Base-by-base conservation (phyloP, 2,329 filamentous ascomycete genomes). In the Aspergillus aculeatus region DNA sequence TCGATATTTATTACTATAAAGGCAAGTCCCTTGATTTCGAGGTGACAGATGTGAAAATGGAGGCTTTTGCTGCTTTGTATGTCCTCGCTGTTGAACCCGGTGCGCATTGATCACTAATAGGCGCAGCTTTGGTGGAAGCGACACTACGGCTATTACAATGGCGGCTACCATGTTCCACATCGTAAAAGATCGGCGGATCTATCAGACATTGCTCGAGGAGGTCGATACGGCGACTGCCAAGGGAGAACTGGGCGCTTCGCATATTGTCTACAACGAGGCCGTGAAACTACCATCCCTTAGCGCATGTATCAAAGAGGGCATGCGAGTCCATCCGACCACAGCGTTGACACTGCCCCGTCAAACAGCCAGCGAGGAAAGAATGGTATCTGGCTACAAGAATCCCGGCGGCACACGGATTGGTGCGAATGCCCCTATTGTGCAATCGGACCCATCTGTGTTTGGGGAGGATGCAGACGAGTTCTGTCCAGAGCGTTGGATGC, bases 221-320 rank as follows among this genome's bases (percentile, higher is more conserved):
- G 57, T 64, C 26, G 59, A 64, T 11, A 32, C 21, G 14, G 62
- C 59, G 9, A 38, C 50, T 3, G 0, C 4, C 2, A 6, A 49
- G 12, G 38, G 47, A 10, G 16, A 58, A 3, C 57, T 62, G 5
- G 56, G 56, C 49, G 35, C 12, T 5, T 58, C 62, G 62, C 54
- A 66, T 70, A 59, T 59, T 3, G 31, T 47, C 1, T 60, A 61
- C 52, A 56, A 56, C 31, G 72, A 77, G 60, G 71, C 73, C 3
- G 65, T 72, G n/a, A 65, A 68, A 10, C 57, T 71, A 5, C 75
- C 77, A 0, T 84, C 83, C 60, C 73, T 85, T 7, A 78, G 81
- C 61, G 82, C 82, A 0, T 78, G 80, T 5, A 77, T 84, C 44
- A 78, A 78, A 53, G 83, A 84, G 64, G 78, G 77, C 0, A 68